Conservation (phyloP, 805 yeast species). For the Tetrapisispora arboricola region DNA sequence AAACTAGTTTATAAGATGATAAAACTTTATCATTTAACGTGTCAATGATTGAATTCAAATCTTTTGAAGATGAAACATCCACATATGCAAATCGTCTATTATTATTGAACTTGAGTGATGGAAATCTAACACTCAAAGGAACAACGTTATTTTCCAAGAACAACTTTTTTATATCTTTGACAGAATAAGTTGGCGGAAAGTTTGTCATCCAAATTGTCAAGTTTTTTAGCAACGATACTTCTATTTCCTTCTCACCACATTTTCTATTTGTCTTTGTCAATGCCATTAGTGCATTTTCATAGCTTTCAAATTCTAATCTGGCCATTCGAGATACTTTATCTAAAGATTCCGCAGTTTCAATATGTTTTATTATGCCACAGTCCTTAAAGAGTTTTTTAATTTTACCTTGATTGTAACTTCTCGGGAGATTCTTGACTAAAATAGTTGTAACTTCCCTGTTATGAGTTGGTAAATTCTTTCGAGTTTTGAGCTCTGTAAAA, state of each 20-base stretch:
- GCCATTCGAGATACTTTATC: conserved; percentile 31
- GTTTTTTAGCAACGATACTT: conserved; percentile 36
- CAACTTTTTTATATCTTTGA: conserved; percentile 30
- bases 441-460: conserved; percentile 49
- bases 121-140: conserved; percentile 47
- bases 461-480: conserved; percentile 4
- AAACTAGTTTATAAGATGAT: conserved; percentile 38
- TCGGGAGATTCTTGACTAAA: conserved; percentile 41
- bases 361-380: conserved; percentile 46
- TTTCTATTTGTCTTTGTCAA: conserved; percentile 47
- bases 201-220: conserved; percentile 66
- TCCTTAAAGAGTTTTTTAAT: conserved; percentile 40
- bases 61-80: conserved; percentile 38
- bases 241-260: conserved; percentile 34
- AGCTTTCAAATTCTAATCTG: conserved; percentile 45
- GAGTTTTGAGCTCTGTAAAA: not conserved
- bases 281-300: conserved; percentile 44
- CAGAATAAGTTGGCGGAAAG: conserved; percentile 48
- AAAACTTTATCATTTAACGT: conserved; percentile 32
- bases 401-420: conserved; percentile 30
- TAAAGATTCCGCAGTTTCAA: conserved; percentile 21
- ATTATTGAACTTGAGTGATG: conserved; percentile 45
- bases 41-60: conserved; percentile 36
- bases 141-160: conserved; percentile 34
- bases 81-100: conserved; percentile 66